Evolutionary conservation across 495 filamentous ascomycete genomes (phyloP).

Genomic region (Penicillium manginii): DNA sequence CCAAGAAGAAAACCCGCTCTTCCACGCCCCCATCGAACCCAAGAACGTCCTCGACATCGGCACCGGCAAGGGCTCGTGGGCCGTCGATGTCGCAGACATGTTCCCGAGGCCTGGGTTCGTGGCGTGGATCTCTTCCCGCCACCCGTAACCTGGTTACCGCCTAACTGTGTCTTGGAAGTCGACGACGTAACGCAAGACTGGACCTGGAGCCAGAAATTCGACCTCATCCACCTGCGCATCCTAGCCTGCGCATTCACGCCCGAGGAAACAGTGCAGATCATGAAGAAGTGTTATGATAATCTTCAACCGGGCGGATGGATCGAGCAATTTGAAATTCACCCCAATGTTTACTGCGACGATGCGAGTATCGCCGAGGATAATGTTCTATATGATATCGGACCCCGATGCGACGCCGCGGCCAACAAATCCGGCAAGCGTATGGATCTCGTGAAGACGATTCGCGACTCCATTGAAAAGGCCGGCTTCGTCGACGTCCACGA

Average conservation of each 20-base stretch:
- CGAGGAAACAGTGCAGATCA: constrained; percentile 24
- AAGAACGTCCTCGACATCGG: constrained; percentile 18
- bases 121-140: constrained; percentile 19
- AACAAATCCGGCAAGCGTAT: constrained; percentile 14
- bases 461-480: constrained; percentile 25
- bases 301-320: constrained; percentile 48
- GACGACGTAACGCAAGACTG: constrained; percentile 30
- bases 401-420: neutral
- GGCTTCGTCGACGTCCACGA: constrained; percentile 31
- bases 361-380: constrained; percentile 32
- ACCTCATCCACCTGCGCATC: constrained; percentile 28
- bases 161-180: constrained; percentile 30
- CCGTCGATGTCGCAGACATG: constrained; percentile 15
- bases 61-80: constrained; percentile 17
- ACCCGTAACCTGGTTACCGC: constrained; percentile 27
- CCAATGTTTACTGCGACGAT: constrained; percentile 44
- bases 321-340: constrained; percentile 51
- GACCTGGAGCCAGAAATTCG: constrained; percentile 26
- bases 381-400: constrained; percentile 19
- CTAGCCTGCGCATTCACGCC: constrained; percentile 20
- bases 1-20: constrained; percentile 11
- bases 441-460: constrained; percentile 12
- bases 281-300: constrained; percentile 20
- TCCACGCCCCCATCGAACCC: constrained; percentile 13
- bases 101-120: constrained; percentile 12